Percentiles rank a stretch among this genome's conserved stretches.
Evolutionary conservation across 345 rosid genomes (phyloP).

Genomic region (Microthlaspi erraticum): DNA sequence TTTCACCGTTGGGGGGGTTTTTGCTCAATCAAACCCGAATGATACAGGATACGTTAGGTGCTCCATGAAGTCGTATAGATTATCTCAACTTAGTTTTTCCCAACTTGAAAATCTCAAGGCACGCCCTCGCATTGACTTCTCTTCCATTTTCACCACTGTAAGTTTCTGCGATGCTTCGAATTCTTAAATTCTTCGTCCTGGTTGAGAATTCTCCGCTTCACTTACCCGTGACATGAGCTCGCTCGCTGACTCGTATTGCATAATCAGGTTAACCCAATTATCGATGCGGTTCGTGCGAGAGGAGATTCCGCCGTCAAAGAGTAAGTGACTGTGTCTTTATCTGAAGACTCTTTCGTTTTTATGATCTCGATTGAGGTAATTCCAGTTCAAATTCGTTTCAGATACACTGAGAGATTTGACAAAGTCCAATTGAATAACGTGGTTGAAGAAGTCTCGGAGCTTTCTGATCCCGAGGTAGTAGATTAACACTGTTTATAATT

Average conservation of each 20-base stretch:
- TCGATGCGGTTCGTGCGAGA: slow-evolving; percentile 71
- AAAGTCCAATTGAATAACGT: slow-evolving; percentile 63
- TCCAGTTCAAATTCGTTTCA: slow-evolving; percentile 36
- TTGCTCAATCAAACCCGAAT: neutral
- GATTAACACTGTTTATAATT: neutral
- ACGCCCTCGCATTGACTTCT: slow-evolving; percentile 84
- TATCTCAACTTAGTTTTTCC: slow-evolving; percentile 61
- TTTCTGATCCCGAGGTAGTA: slow-evolving; percentile 71
- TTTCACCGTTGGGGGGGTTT: neutral
- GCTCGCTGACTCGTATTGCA: neutral
- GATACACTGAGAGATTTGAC: slow-evolving; percentile 84
- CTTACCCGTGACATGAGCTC: slow-evolving; percentile 9
- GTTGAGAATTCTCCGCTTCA: neutral
- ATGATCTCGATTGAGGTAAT: neutral
- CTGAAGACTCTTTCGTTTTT: neutral
- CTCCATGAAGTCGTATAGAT: slow-evolving; percentile 79
- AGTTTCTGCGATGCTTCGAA: slow-evolving; percentile 12
- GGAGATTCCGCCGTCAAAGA: slow-evolving; percentile 90
- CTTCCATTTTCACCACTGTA: slow-evolving; percentile 69
- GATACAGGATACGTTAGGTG: slow-evolving; percentile 49
- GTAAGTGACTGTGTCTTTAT: slow-evolving; percentile 48
- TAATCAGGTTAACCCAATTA: slow-evolving; percentile 72
- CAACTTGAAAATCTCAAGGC: slow-evolving; percentile 70
- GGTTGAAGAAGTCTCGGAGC: slow-evolving; percentile 67
- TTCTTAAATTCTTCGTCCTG: neutral